phyloP scores from a whole-genome alignment of 495 filamentous ascomycete genomes.

The Tuber indicum region DNA sequence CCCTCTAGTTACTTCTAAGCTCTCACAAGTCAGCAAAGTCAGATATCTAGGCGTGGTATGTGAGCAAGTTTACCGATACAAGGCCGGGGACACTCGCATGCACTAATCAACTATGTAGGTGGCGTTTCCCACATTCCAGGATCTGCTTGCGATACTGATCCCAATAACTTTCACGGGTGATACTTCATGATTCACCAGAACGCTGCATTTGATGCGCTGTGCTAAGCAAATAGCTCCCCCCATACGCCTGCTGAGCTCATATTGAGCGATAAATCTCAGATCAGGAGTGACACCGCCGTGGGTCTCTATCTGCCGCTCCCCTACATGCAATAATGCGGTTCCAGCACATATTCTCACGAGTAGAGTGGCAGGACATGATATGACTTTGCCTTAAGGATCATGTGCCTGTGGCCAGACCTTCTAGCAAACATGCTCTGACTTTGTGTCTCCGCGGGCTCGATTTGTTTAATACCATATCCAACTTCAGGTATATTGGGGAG shows the following conservation, averaged over 20 bases:
- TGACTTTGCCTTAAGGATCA: not conserved
- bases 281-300: not conserved
- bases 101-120: not conserved
- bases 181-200: not conserved
- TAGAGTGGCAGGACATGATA: not conserved
- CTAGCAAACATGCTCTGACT: not conserved
- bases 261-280: not conserved
- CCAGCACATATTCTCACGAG: not conserved
- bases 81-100: not conserved
- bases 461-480: not conserved
- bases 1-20: not conserved
- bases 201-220: not conserved
- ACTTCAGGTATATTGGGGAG: not conserved
- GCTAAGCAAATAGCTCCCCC: not conserved
- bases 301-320: not conserved
- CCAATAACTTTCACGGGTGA: not conserved
- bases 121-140: not conserved
- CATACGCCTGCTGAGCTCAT: not conserved
- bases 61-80: not conserved
- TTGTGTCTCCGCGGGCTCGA: not conserved
- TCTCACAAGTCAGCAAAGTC: not conserved
- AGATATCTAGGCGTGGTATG: not conserved
- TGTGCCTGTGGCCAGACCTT: not conserved
- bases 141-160: not conserved
- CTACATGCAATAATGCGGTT: not conserved